Evolutionary conservation across 768 basidiomycete species (phyloP).

Genomic region (Paxillus involutus): DNA sequence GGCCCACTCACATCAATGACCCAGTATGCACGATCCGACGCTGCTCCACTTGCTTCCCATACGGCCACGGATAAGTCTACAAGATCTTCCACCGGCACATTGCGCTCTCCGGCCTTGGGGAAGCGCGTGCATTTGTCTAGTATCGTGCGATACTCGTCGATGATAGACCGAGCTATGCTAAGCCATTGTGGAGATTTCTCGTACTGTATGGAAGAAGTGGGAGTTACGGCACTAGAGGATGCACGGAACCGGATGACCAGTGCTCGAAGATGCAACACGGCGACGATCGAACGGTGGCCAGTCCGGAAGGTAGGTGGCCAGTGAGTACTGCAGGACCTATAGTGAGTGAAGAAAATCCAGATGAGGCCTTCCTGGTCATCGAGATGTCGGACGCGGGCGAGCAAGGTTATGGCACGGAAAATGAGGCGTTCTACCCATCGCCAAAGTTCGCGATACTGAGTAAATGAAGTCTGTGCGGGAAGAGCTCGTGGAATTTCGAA

Average conservation of each 20-base stretch:
- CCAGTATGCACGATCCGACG: slow-evolving; percentile 68
- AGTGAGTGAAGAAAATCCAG: slow-evolving; percentile 66
- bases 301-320: slow-evolving; percentile 85
- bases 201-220: slow-evolving; percentile 18
- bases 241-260: slow-evolving; percentile 52
- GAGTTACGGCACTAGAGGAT: slow-evolving; percentile 12
- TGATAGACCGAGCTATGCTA: slow-evolving; percentile 60
- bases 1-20: slow-evolving; percentile 68
- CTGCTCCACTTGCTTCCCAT: slow-evolving; percentile 75
- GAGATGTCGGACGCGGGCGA: slow-evolving; percentile 44
- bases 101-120: slow-evolving; percentile 78
- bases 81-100: slow-evolving; percentile 79
- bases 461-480: slow-evolving; percentile 47
- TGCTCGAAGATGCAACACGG: slow-evolving; percentile 71
- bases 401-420: slow-evolving; percentile 75
- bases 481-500: slow-evolving; percentile 43
- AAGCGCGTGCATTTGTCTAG: slow-evolving; percentile 71
- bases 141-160: slow-evolving; percentile 69
- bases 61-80: slow-evolving; percentile 76
- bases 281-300: slow-evolving; percentile 68
- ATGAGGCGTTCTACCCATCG: slow-evolving; percentile 81
- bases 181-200: slow-evolving; percentile 55
- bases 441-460: slow-evolving; percentile 78
- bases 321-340: slow-evolving; percentile 56
- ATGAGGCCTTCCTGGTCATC: slow-evolving; percentile 41